phyloP scores from a whole-genome alignment of 495 filamentous ascomycete species.

The Echria macrotheca region DNA sequence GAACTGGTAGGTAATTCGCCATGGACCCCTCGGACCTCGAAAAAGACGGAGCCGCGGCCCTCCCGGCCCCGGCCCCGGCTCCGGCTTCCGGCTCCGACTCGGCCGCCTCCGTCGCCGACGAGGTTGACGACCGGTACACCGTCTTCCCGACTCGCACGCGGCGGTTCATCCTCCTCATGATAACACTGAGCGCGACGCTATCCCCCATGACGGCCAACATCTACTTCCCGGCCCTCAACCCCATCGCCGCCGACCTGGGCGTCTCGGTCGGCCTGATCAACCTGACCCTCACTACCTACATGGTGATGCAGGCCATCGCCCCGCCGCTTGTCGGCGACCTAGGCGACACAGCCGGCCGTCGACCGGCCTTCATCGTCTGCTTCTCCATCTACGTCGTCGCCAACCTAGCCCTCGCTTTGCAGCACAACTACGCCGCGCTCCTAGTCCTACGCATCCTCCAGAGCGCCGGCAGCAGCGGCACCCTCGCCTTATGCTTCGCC shows the following conservation, averaged over 20 bases:
- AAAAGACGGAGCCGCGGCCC: no score
- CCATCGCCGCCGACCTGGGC: slow-evolving; percentile 48
- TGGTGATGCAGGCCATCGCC: slow-evolving; percentile 57
- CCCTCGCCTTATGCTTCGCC: slow-evolving; percentile 53
- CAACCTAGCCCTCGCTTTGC: slow-evolving; percentile 59
- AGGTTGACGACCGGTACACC: slow-evolving; percentile 40
- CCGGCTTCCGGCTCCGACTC: background rate
- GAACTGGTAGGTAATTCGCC: no score
- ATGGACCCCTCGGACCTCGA: no score
- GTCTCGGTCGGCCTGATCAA: slow-evolving; percentile 60
- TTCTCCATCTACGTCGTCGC: slow-evolving; percentile 57
- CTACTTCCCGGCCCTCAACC: slow-evolving; percentile 69
- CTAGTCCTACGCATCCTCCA: slow-evolving; percentile 60
- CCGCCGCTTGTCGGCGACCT: slow-evolving; percentile 58
- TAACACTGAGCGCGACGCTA: slow-evolving; percentile 59
- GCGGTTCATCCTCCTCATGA: slow-evolving; percentile 60
- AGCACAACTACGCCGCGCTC: slow-evolving; percentile 54
- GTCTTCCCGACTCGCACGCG: slow-evolving; percentile 53
- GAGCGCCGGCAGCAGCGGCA: slow-evolving; percentile 53
- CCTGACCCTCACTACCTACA: slow-evolving; percentile 60
- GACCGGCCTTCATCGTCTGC: slow-evolving; percentile 54
- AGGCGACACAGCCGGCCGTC: slow-evolving; percentile 52
- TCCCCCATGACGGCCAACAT: slow-evolving; percentile 73
- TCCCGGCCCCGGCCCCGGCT: no score
- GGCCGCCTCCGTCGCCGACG: slow-evolving; percentile 12